Base-by-base conservation (phyloP, 2,329 filamentous ascomycete species). In the Aphanocladium album region DNA sequence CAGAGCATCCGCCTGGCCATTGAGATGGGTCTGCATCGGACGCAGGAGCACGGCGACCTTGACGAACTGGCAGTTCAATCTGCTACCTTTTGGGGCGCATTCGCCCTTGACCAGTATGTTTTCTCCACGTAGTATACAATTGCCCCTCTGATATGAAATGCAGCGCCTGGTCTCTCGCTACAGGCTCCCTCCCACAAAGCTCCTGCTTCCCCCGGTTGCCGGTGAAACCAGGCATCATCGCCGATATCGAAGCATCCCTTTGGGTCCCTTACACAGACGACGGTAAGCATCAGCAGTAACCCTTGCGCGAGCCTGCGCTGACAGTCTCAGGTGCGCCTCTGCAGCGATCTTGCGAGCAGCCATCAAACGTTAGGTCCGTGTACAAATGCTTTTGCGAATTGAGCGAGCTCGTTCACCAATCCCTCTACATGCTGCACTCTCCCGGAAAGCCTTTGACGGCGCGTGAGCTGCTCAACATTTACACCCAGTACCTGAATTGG, bases 381-480 rank as follows among this genome's bases (percentile, higher is more conserved):
- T 87, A 85, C 69, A 86, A 84, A 71, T 84, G 87, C 64, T 87
- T 90, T 65, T 89, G 86, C 68, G 85, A 88, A 67, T 79, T 92
- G 55, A 90, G 87, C 63, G 88, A 91, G 72, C 81, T 91, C 1
- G 85, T 90, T 1, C 89, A 90, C 69, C 83, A 89, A 65, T 88
- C 86, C 33, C 78, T 90, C 21, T 88, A 88, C 68, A 81, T 89
- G 43, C 80, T 91, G n/a, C 89, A 90, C 68, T 87, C 88, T 4
- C 89, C 89, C 0, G 85, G 83, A 16, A 80, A 82, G 60, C 83
- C 83, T 5, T 77, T 91, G 49, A 89, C 84, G 0, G 86, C 85
- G 64, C 80, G 82, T 43, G 83, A 84, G 43, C 75, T 91, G 2
- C 76, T 90, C 9, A 80, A 78, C 52, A 83, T 84, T 27, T 90